Evolutionary conservation across 306 rosid genomes (phyloP), one percentile per base, ranked within the genome.

Genomic region (Castanopsis chinensis): DNA sequence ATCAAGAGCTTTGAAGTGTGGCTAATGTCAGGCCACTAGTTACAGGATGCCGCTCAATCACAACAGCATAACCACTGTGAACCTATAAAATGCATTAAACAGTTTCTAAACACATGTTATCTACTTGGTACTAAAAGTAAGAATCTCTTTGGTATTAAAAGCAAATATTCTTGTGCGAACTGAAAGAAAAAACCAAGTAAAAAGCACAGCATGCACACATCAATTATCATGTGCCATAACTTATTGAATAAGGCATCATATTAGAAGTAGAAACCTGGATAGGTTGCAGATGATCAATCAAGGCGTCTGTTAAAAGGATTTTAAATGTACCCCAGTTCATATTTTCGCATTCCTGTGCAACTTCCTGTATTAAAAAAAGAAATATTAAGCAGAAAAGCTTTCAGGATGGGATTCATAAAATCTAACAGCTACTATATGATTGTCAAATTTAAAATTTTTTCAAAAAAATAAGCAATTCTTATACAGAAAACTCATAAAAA

Each of bases 241-340:
- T 74, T 71, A 73, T 57, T 56, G 51, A 78, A 30, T 78, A 82
- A 58, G 43, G 82, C 53, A 61, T 72, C 72, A 72, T 43, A 33
- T 56, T 70, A 69, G 56, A 59, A 21, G 54, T 69, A 51, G 56
- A 78, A 86, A 92, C 99, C 99, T 95, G 99, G 83, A 95, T 91
- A 45, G 98, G 98, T 73, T 89, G 85, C 76, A 95, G 87, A 80
- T 95, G 98, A 76, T 91, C 92, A 78, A 92, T 86, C 92, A 95
- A 76, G 43, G 90, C 89, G 71, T 95, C 97, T 27, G 93, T 76
- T 65, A 95, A 82, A 65, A 91, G 88, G 79, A 77, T 17, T 80
- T 95, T 95, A 87, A 95, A 95, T 20, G 91, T 64, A 72, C 99
- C 99, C 99, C 99, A 93, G 83, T 80, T 95, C 99, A 92, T 90